Evolutionary conservation across 2,329 filamentous ascomycete genomes (phyloP).

Genomic region (Aspergillus melleus): DNA sequence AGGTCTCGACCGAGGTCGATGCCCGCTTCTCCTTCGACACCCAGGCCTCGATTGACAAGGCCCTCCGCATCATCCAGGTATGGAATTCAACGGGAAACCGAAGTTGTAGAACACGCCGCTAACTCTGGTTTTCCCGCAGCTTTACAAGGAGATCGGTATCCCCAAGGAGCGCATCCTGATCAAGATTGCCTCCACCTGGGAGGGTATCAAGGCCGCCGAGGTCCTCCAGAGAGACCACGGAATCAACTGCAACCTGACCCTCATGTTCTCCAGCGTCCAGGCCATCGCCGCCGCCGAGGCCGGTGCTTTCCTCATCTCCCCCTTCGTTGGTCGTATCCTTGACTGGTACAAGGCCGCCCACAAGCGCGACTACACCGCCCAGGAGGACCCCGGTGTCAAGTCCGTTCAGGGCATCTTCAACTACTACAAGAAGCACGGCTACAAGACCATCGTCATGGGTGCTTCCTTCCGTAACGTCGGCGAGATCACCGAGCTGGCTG

Average conservation of each 20-base stretch:
- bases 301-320: conserved; percentile 94
- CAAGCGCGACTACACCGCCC: conserved; percentile 88
- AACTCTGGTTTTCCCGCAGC: conserved; percentile 52
- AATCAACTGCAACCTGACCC: conserved; percentile 97
- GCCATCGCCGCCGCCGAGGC: conserved; percentile 96
- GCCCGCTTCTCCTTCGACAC: conserved; percentile 95
- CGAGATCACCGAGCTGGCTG: conserved; percentile 97
- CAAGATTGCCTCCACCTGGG: conserved; percentile 99
- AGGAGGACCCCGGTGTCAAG: conserved; percentile 94
- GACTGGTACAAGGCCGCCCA: conserved; percentile 98
- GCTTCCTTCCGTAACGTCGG: conserved; percentile 95
- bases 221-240: conserved; percentile 94
- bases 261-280: conserved; percentile 96
- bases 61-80: conserved; percentile 94
- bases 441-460: conserved; percentile 99
- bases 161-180: conserved; percentile 93
- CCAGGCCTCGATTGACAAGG: conserved; percentile 89
- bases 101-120: not conserved
- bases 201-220: conserved; percentile 98
- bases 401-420: conserved; percentile 94
- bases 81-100: not conserved
- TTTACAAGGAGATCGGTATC: conserved; percentile 91
- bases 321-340: conserved; percentile 98
- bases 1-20: conserved; percentile 98
- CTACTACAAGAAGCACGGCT: conserved; percentile 99